These are phyloP conservation scores for Ormosia emarginata DNA, from an alignment of 306 rosid genomes.

Conservation along the genomic window DNA sequence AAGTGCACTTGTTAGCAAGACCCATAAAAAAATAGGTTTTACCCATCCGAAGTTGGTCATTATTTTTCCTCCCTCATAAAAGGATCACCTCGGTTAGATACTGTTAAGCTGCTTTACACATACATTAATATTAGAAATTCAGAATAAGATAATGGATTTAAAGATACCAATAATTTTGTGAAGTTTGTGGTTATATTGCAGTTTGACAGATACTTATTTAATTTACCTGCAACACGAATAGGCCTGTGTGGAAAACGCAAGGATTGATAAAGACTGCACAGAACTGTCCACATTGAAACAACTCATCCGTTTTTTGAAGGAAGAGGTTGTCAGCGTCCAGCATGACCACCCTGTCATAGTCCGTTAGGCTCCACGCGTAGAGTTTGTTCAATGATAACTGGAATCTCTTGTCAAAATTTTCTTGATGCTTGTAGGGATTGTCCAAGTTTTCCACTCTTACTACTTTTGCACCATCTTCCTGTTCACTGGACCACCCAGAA, in stretches of 20 bases:
- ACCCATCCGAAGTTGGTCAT: background rate
- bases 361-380: constrained; percentile 82
- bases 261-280: constrained; percentile 93
- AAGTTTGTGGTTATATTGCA: background rate
- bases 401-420: constrained; percentile 69
- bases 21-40: background rate
- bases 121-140: background rate
- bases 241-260: constrained; percentile 87
- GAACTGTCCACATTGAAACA: constrained; percentile 85
- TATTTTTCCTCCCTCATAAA: background rate
- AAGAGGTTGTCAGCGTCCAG: constrained; percentile 89
- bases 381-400: constrained; percentile 75
- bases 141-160: background rate
- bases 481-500: constrained; percentile 39
- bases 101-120: background rate
- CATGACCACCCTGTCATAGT: constrained; percentile 87
- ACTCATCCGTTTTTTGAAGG: constrained; percentile 68
- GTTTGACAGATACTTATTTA: background rate
- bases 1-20: too few species aligned
- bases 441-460: constrained; percentile 75
- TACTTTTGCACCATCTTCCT: constrained; percentile 88
- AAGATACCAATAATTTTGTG: background rate
- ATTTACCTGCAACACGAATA: constrained; percentile 82
- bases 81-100: background rate
- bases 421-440: constrained; percentile 69